Evolutionary conservation across 352 stramenopile genomes (phyloP).

Genomic region (Peronospora destructor): DNA sequence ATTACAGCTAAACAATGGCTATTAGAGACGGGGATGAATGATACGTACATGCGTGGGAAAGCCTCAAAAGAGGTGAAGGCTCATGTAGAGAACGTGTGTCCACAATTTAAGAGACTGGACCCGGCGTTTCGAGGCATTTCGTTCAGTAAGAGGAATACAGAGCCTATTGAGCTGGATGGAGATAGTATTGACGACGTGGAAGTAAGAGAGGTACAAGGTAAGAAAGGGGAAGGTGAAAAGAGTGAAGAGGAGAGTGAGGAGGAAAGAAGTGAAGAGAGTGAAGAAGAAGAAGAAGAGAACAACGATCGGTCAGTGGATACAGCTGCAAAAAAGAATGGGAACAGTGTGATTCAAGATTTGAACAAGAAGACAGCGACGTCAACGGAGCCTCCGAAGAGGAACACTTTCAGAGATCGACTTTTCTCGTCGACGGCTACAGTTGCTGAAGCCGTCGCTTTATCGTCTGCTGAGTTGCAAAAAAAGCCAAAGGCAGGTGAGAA

Average conservation of each 20-base stretch:
- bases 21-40: slow-evolving; percentile 33
- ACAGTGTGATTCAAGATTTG: neutral
- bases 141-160: slow-evolving; percentile 17
- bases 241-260: slow-evolving; percentile 4
- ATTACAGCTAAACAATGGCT: slow-evolving; percentile 33
- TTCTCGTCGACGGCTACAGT: slow-evolving; percentile 1
- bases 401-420: slow-evolving; percentile 10
- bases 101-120: slow-evolving; percentile 24
- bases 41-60: slow-evolving; percentile 19
- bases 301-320: neutral
- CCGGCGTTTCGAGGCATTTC: slow-evolving; percentile 21
- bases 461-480: slow-evolving; percentile 2
- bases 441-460: neutral
- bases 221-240: slow-evolving; percentile 3
- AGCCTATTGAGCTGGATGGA: slow-evolving; percentile 21
- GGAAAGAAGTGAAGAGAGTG: neutral
- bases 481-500: neutral
- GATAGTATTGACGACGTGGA: slow-evolving; percentile 14
- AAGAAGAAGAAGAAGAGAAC: neutral
- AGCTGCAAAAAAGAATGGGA: neutral
- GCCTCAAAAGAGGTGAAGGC: slow-evolving; percentile 25
- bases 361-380: neutral
- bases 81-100: slow-evolving; percentile 27
- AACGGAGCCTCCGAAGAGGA: slow-evolving; percentile 4
- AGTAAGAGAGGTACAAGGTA: neutral